These are phyloP conservation scores for Setaria italica DNA, from an alignment of 202 grass and related monocot species.

Conservation along the genomic window DNA sequence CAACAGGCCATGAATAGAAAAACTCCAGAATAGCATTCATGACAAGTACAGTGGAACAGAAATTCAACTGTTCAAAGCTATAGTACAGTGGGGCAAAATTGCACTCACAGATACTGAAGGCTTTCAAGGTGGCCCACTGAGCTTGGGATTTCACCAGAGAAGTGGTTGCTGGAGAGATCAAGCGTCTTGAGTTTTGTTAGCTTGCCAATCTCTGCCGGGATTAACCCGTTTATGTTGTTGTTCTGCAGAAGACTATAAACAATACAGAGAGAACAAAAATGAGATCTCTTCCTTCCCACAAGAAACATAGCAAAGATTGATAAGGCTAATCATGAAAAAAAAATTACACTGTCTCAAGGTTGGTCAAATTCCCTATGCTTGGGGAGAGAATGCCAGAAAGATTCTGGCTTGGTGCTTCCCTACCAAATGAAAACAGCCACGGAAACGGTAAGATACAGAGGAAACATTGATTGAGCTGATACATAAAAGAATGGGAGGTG, in stretches of 20 bases:
- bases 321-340: conserved; percentile 33
- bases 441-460: conserved; percentile 25
- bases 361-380: conserved; percentile 90
- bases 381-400: conserved; percentile 89
- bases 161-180: conserved; percentile 92
- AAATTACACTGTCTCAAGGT: conserved; percentile 92
- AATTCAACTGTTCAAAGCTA: conserved; percentile 24
- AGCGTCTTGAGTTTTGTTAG: conserved; percentile 84
- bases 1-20: conserved; percentile 40
- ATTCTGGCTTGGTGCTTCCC: conserved; percentile 84
- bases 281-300: conserved; percentile 28
- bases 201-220: conserved; percentile 87
- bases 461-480: background rate
- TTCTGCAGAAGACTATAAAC: conserved; percentile 81
- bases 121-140: conserved; percentile 71
- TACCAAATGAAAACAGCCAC: conserved; percentile 44
- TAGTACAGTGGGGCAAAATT: conserved; percentile 25
- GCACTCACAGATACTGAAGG: conserved; percentile 93
- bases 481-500: background rate
- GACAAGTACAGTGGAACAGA: conserved; percentile 23
- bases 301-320: conserved; percentile 17
- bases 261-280: conserved; percentile 27
- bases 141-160: conserved; percentile 76
- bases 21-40: conserved; percentile 37
- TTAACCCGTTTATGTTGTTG: conserved; percentile 86